Evolutionary conservation across 257 asterid genomes (phyloP), one percentile per base, ranked within the genome.

Genomic region (Misopates orontium): DNA sequence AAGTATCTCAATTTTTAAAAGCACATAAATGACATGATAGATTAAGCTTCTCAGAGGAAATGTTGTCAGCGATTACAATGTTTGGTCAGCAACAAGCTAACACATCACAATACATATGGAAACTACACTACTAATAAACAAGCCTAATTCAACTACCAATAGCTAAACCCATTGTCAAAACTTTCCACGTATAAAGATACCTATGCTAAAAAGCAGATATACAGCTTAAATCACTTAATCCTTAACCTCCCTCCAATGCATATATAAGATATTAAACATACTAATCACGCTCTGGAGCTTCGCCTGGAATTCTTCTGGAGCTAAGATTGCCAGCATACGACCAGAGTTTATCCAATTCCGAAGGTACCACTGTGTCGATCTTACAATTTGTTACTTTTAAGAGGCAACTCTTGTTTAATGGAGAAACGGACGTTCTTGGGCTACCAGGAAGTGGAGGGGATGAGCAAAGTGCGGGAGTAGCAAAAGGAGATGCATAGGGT

Each of bases 401-500:
- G 9, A 20, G 69, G 66, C 77, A 71, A 41, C 71, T 72, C 71
- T 76, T 82, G 83, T 68, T 80, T 44, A 60, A 44, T 17, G 96
- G 87, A 44, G 91, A 83, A 67, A 56, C 73, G 0, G 87, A 52
- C 73, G 83, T 84, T 69, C 83, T 79, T 0, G 95, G 96, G 82
- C 96, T 88, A 66, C 83, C 62, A 44, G 82, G 73, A 64, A 75
- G 8, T 5, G 88, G 87, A 8, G 95, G 99, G 39, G 99, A 88
- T 23, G 89, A 84, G 71, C 96, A 88, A 57, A 90, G 84, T 15
- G 94, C 75, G 25, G 99, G 99, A 20, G 99, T 94, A 0, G 95
- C 98, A 51, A 88, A 90, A 8, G 98, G 99, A 54, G 99, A 94
- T 22, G 96, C 55, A 49, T 85, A 94, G 8, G 96, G 99, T 0